Conservation (phyloP, 2,329 filamentous ascomycete genomes). For the Penicillium sp. region DNA sequence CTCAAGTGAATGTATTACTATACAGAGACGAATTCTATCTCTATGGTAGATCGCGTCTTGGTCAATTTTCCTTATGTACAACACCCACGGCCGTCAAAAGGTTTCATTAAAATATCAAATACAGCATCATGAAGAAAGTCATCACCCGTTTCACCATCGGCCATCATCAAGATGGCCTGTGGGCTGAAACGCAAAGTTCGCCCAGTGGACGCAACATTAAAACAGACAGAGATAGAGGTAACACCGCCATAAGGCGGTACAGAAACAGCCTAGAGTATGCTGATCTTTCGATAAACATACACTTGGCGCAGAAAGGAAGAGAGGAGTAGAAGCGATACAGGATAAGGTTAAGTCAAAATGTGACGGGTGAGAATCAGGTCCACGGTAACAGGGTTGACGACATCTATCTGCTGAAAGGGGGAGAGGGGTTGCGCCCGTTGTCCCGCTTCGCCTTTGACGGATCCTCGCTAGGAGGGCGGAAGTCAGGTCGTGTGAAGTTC, state of each 20-base stretch:
- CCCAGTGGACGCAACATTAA: conserved; percentile 15
- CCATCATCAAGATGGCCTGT: conserved; percentile 24
- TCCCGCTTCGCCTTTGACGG: conserved; percentile 30
- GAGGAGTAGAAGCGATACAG: conserved; percentile 4
- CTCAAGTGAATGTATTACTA: too few relatives aligned
- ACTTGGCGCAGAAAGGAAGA: conserved; percentile 3
- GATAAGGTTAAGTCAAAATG: background rate
- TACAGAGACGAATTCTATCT: background rate
- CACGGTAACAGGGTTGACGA: background rate
- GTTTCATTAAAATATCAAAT: conserved; percentile 27
- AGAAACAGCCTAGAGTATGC: background rate
- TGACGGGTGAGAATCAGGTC: conserved; percentile 3
- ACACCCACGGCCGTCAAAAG: conserved; percentile 18
- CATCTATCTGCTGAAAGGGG: conserved; percentile 9
- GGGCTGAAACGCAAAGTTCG: conserved; percentile 1
- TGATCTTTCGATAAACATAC: background rate
- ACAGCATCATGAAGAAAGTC: conserved; percentile 27
- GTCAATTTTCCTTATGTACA: conserved; percentile 22
- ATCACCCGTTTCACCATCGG: conserved; percentile 21
- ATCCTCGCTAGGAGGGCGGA: conserved; percentile 21
- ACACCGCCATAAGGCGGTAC: background rate
- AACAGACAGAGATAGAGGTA: conserved; percentile 1
- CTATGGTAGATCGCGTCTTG: conserved; percentile 19
- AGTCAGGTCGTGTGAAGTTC: conserved; percentile 35
- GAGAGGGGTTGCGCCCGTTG: conserved; percentile 23